Evolutionary conservation across 164 flowering plant genomes (phyloP), one percentile per base, ranked within the genome.

Genomic region (Tinospora cordifolia): DNA sequence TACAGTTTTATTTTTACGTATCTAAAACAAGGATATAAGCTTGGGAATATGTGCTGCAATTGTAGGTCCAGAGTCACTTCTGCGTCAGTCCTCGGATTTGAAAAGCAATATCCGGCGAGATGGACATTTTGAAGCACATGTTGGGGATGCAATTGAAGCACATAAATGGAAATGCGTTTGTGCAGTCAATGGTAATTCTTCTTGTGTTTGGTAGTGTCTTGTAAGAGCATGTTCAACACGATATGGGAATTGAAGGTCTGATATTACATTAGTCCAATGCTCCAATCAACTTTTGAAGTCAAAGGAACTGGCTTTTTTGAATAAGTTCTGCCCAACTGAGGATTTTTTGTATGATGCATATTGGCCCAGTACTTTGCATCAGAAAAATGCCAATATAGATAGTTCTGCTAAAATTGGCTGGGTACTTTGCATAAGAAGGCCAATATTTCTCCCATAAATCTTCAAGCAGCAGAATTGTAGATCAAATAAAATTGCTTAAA

Each of bases 151-250:
- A 26, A 64, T 87, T 77, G 98, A 90, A 78, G 87, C 86, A 59
- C 85, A 92, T 79, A 76, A 88, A 40, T 92, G 98, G 96, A 92
- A 85, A 80, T 90, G 94, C 77, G 85, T 90, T 49, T 84, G 84
- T 41, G 83, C 92, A 54, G 67, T 87, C 21, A 84, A 89, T 79
- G 98, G 98, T 90, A 83, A 30, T 36, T 38, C 47, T 76, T 36
- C 41, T 8, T 44, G 10, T 22, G 3, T 57, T 39, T 62, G 22
- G 4, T 44, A 10, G 25, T 22, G 3, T 57, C 26, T 65, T 30
- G 2, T 22, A 51, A 19, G 59, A 19, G 59, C 59, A 51, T 17
- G 59, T 51, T 49, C 19, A n/a, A n/a, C 59, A 51, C 19, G 58
- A 15, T 51, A 51, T 6, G 59, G 59, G 19, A 17, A 17, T 49